These are phyloP conservation scores for Cyathus striatus DNA, from an alignment of 768 basidiomycete species.

Conservation along the genomic window DNA sequence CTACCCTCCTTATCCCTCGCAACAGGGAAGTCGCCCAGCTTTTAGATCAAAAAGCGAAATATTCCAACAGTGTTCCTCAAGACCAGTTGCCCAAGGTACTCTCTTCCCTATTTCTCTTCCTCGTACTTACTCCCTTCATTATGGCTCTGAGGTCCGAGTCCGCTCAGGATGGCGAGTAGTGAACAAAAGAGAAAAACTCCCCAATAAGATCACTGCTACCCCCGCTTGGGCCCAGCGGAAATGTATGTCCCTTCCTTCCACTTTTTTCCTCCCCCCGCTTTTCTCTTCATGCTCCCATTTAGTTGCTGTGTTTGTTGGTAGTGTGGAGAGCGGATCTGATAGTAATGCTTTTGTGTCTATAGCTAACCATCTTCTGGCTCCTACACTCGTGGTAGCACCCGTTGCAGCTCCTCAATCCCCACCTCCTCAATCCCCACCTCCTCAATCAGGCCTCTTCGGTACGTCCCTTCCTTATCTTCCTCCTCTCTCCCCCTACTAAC, in stretches of 20 bases:
- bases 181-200: too few species aligned
- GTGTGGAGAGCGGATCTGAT: too few species aligned
- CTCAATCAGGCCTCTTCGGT: conserved; percentile 68
- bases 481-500: neutral
- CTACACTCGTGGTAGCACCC: conserved; percentile 32
- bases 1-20: neutral
- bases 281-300: neutral
- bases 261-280: neutral
- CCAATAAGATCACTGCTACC: conserved; percentile 25
- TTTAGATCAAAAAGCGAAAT: too few species aligned
- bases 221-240: conserved; percentile 80
- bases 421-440: conserved; percentile 39
- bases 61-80: conserved; percentile 77
- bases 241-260: conserved; percentile 40
- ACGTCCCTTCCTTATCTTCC: conserved; percentile 10
- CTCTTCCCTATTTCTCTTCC: conserved; percentile 5
- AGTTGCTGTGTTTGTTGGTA: too few species aligned
- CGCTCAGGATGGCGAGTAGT: too few species aligned
- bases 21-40: neutral
- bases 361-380: conserved; percentile 66
- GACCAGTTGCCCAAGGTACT: conserved; percentile 63
- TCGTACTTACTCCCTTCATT: conserved; percentile 1
- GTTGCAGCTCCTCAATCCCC: too few species aligned
- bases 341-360: neutral
- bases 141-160: conserved; percentile 9